Conservation (phyloP, 2,329 filamentous ascomycete genomes). For the Cladobotryum protrusum region DNA sequence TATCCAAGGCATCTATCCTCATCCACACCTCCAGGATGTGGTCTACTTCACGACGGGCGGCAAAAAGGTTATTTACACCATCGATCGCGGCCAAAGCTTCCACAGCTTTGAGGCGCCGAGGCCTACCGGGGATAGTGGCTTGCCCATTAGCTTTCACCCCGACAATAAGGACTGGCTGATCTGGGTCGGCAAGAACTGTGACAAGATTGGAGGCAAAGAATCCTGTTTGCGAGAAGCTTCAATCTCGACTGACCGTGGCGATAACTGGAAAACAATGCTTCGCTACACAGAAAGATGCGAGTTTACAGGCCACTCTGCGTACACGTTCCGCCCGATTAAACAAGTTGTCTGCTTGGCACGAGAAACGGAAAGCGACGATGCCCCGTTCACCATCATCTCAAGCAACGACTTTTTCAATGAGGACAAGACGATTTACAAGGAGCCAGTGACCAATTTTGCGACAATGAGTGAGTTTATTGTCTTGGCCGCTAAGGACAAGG, state of each 20-base stretch:
- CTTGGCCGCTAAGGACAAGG: constrained; percentile 67
- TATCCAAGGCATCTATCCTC: constrained; percentile 66
- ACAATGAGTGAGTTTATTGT: constrained; percentile 97
- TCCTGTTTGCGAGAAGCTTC: constrained; percentile 70
- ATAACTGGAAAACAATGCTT: constrained; percentile 68
- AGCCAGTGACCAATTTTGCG: constrained; percentile 69
- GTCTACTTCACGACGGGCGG: constrained; percentile 75
- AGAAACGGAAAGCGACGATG: constrained; percentile 53
- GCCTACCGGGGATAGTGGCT: constrained; percentile 31
- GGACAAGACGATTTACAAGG: constrained; percentile 48
- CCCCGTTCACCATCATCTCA: constrained; percentile 63
- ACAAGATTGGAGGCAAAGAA: constrained; percentile 38
- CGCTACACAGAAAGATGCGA: constrained; percentile 76
- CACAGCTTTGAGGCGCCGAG: constrained; percentile 66
- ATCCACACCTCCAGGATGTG: constrained; percentile 74
- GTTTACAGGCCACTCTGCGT: constrained; percentile 66
- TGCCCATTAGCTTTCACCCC: constrained; percentile 72
- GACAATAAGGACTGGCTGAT: constrained; percentile 84
- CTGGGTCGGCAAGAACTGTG: constrained; percentile 75
- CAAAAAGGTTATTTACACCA: constrained; percentile 68
- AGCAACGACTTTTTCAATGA: constrained; percentile 73
- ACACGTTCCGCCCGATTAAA: constrained; percentile 44
- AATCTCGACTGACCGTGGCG: constrained; percentile 71
- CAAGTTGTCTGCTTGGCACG: constrained; percentile 53
- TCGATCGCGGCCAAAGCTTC: constrained; percentile 69